These are phyloP conservation scores for Boehmeria nivea DNA, from an alignment of 306 rosid species.

Conservation along the genomic window DNA sequence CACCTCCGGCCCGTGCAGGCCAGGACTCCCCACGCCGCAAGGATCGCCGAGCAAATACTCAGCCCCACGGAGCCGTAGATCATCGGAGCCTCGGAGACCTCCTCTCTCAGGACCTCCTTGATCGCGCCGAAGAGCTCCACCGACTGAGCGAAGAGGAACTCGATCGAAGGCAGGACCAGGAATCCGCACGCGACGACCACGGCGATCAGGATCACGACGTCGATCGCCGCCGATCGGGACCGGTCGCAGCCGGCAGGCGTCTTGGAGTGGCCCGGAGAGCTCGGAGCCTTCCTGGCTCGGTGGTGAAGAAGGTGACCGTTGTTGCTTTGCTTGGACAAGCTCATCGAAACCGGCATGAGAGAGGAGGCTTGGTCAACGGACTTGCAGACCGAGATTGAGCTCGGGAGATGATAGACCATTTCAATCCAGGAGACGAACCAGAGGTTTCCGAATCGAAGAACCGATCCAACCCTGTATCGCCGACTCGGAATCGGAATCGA, in stretches of 20 bases:
- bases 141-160: constrained; percentile 31
- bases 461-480: constrained; percentile 39
- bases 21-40: constrained; percentile 69
- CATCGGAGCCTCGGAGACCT: constrained; percentile 59
- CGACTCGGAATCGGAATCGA: constrained; percentile 26
- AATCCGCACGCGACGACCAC: constrained; percentile 61
- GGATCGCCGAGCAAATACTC: constrained; percentile 49
- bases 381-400: constrained; percentile 91
- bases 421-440: constrained; percentile 31
- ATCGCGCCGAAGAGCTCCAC: constrained; percentile 27
- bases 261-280: constrained; percentile 44
- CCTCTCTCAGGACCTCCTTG: constrained; percentile 52
- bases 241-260: constrained; percentile 50
- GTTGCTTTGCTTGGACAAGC: constrained; percentile 38
- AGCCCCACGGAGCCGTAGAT: constrained; percentile 62
- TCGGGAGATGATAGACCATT: constrained; percentile 89
- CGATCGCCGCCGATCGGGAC: constrained; percentile 71
- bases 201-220: constrained; percentile 62
- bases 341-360: constrained; percentile 50
- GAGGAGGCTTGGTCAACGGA: constrained; percentile 66
- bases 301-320: constrained; percentile 14
- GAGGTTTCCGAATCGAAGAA: constrained; percentile 31
- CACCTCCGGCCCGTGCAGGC: constrained; percentile 59
- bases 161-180: constrained; percentile 59
- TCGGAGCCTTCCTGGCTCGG: constrained; percentile 39